A percentile compares a stretch with the other conserved stretches of the same genome.
phyloP scores from a whole-genome alignment of 768 basidiomycete species.

The Xerocomus spinulosus region DNA sequence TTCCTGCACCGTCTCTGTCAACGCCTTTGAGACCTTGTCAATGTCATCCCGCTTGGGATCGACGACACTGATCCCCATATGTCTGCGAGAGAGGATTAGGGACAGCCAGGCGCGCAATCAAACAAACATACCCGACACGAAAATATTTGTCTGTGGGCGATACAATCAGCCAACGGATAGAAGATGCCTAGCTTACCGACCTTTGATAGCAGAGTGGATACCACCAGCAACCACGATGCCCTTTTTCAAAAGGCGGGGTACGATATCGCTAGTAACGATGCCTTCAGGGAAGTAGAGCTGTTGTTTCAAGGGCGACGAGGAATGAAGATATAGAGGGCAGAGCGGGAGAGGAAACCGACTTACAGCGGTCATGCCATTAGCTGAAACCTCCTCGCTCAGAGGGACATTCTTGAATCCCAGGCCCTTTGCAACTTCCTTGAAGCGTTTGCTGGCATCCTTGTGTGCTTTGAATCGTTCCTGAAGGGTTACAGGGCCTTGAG shows the following conservation, averaged over 20 bases:
- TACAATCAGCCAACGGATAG: slow-evolving; percentile 5
- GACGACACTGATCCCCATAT: slow-evolving; percentile 88
- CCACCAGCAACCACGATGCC: slow-evolving; percentile 86
- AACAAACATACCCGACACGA: slow-evolving; percentile 66
- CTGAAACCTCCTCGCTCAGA: slow-evolving; percentile 53
- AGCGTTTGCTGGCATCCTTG: slow-evolving; percentile 55
- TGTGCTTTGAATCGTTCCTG: slow-evolving; percentile 77
- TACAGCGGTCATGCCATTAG: slow-evolving; percentile 95
- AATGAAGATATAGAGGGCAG: not conserved
- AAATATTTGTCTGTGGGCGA: slow-evolving; percentile 69
- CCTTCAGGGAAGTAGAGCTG: slow-evolving; percentile 83
- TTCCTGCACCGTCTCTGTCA: slow-evolving; percentile 55
- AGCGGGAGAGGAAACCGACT: slow-evolving; percentile 9
- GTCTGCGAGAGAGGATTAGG: slow-evolving; percentile 38
- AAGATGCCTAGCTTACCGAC: slow-evolving; percentile 31
- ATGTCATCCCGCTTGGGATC: slow-evolving; percentile 69
- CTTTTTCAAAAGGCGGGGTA: slow-evolving; percentile 67
- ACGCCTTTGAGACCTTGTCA: slow-evolving; percentile 59
- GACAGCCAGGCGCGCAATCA: not conserved
- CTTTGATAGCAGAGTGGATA: slow-evolving; percentile 77
- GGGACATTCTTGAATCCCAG: slow-evolving; percentile 78
- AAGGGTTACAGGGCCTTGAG: slow-evolving; percentile 55
- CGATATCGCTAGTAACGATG: slow-evolving; percentile 65
- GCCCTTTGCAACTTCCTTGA: slow-evolving; percentile 61
- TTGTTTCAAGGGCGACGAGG: not conserved